Base-by-base conservation (phyloP, 73 alveolate species). In the Paramecium sexaurelia region DNA sequence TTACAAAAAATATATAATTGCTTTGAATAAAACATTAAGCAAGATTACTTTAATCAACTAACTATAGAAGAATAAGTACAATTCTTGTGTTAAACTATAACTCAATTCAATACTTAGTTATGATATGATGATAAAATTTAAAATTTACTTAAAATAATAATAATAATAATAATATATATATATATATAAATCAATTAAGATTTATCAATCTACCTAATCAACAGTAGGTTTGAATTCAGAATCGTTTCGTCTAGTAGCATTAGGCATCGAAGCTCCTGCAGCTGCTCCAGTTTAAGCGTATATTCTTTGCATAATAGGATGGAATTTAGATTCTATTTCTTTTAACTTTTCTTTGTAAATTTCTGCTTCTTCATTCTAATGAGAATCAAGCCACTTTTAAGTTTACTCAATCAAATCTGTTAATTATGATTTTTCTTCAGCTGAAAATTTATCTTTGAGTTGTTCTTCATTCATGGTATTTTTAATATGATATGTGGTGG, bases 301-400 rank as follows among this genome's bases (percentile, higher is more conserved):
- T 55, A 96, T 69, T 83, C 93, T 95, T 94, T 92, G 91, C 97
- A 96, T 96, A 85, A 96, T 96, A 56, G 98, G 99, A 95, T 96
- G 94, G 96, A 95, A 95, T 35, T 85, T 82, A 15, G 88, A 96
- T 92, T 93, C 97, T 55, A 94, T 27, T 85, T 95, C 96, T 73
- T 95, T 95, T 24, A 92, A 90, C 92, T 96, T 92, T 69, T 93
- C 94, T 73, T 95, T 75, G 37, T 71, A 71, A n/a, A 20, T 45
- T 7, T 75, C 89, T 19, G 89, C 73, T 11, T 35, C 69, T 20
- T 75, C 89, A 75, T 75, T 75, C 20, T 75, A 10, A 43, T 75
- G 89, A 39, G 73, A 35, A 24, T 75, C 89, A 22, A 75, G 22
- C 89, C 89, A 75, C 8, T 75, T 40, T 20, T 75, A 40, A 8